Conservation (phyloP, 169 alveolate genomes). For the Cryptosporidium tyzzeri region DNA sequence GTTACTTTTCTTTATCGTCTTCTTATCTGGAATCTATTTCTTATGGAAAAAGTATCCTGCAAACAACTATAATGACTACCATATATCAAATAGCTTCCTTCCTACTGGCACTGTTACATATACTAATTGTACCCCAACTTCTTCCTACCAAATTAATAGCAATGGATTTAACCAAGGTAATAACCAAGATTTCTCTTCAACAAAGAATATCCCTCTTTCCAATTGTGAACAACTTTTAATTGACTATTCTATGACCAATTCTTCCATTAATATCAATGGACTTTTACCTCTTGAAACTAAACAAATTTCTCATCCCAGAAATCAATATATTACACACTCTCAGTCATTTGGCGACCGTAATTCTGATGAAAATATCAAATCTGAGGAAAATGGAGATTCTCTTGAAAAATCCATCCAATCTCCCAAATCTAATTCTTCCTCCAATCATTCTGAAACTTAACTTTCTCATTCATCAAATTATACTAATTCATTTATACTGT, state of each 20-base stretch:
- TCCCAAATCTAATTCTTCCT: not conserved
- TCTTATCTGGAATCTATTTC: conserved; percentile 22
- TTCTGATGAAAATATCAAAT: not conserved
- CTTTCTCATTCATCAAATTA: not conserved
- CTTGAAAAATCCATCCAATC: not conserved
- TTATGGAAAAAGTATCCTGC: conserved; percentile 46
- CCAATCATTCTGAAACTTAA: not conserved
- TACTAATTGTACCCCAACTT: conserved; percentile 41
- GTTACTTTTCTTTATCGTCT: not conserved
- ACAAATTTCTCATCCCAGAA: conserved; percentile 34
- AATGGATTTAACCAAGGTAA: not conserved
- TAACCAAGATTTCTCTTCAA: not conserved
- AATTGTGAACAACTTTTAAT: not conserved
- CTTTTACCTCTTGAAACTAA: conserved; percentile 45
- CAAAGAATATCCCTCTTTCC: not conserved
- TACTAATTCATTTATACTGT: not conserved
- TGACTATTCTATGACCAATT: conserved; percentile 7
- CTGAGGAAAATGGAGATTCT: not conserved
- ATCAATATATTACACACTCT: conserved; percentile 8
- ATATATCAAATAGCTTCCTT: conserved; percentile 27
- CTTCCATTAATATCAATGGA: conserved; percentile 24
- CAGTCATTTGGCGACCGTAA: conserved; percentile 3
- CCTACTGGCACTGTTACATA: conserved; percentile 64
- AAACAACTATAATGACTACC: conserved; percentile 5
- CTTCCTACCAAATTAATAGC: conserved; percentile 13